Evolutionary conservation across 495 filamentous ascomycete species (phyloP), one percentile per base, ranked within the genome.

Genomic region (Aspergillus sclerotiicarbonarius): DNA sequence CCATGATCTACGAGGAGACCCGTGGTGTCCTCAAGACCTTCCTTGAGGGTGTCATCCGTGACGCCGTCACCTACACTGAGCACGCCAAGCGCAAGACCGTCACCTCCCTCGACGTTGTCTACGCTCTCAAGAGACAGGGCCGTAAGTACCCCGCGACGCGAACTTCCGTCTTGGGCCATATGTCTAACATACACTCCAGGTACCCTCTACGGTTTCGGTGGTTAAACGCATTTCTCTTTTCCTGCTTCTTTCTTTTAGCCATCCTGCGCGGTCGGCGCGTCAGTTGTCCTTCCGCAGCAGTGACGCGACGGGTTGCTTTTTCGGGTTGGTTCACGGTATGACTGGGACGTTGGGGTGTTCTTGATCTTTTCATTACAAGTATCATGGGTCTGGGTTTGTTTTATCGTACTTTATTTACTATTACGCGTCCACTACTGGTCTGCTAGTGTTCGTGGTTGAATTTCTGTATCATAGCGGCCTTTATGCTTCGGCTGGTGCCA

Each of bases 21-120:
- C 95, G 95, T 75, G 92, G 94, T 87, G 95, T 99, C 69, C 89
- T 99, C 70, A 99, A 99, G 90, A 95, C 94, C 81, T 99, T 99
- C 92, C 92, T 99, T 70, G 95, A 99, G 83, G 92, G 93, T 83
- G 95, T 99, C 82, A 99, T 99, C 78, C 92, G 91, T 83, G 93
- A 97, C 65, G 93, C 93, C 65, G 93, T 98, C 83, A 97, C 95
- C 76, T 98, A 96, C 87, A 96, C 90, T 62, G 92, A 97, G 82
- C 90, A 95, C 84, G 90, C 91, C 83, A 95, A 95, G 87, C 89
- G 92, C 78, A 97, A 97, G 90, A 97, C 92, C 49, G 92, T 97
- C 81, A 96, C 92, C 46, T 96, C 91, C 20, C 88, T 96, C 69
- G 93, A 98, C 71, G 93, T 97, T 56, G 93, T 97, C 79, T 97